Evolutionary conservation across 2,329 filamentous ascomycete genomes (phyloP).

Genomic region (Apiospora kogelbergensis): DNA sequence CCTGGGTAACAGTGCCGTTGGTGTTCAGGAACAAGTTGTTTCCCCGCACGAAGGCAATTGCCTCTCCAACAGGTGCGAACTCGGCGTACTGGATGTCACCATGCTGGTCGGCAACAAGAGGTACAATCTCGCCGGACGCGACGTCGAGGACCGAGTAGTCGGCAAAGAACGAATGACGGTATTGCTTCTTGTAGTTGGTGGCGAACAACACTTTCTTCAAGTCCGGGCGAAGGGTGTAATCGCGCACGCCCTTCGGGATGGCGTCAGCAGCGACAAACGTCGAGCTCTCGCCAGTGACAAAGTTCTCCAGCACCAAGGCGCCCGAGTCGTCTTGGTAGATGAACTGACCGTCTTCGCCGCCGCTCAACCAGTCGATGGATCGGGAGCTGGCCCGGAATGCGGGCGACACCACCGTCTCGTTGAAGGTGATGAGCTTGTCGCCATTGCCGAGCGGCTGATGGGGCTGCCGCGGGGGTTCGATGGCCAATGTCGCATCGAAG

Average conservation of each 20-base stretch:
- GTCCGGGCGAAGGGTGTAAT: constrained; percentile 63
- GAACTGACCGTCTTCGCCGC: constrained; percentile 61
- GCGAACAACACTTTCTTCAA: constrained; percentile 60
- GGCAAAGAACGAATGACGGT: constrained; percentile 67
- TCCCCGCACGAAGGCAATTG: constrained; percentile 66
- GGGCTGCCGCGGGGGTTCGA: constrained; percentile 53
- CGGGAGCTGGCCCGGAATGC: constrained; percentile 46
- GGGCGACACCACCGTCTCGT: constrained; percentile 53
- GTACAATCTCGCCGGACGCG: constrained; percentile 50
- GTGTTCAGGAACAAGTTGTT: constrained; percentile 65
- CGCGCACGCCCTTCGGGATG: constrained; percentile 53
- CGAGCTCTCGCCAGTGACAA: constrained; percentile 55
- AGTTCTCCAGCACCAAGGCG: constrained; percentile 60
- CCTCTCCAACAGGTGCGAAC: constrained; percentile 56
- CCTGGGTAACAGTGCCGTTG: constrained; percentile 52
- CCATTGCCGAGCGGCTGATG: constrained; percentile 57
- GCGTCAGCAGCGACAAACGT: constrained; percentile 59
- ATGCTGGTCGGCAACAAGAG: constrained; percentile 57
- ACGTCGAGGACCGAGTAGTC: constrained; percentile 66
- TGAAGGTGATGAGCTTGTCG: constrained; percentile 57
- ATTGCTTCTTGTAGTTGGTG: constrained; percentile 67
- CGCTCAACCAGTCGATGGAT: constrained; percentile 57
- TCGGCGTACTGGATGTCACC: constrained; percentile 68
- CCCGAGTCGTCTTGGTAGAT: constrained; percentile 51
- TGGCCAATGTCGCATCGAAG: constrained; percentile 25